A percentile compares a stretch with the other conserved stretches of the same genome.
phyloP scores from a whole-genome alignment of 352 stramenopile genomes.

The Globisporangium cylindrosporum region DNA sequence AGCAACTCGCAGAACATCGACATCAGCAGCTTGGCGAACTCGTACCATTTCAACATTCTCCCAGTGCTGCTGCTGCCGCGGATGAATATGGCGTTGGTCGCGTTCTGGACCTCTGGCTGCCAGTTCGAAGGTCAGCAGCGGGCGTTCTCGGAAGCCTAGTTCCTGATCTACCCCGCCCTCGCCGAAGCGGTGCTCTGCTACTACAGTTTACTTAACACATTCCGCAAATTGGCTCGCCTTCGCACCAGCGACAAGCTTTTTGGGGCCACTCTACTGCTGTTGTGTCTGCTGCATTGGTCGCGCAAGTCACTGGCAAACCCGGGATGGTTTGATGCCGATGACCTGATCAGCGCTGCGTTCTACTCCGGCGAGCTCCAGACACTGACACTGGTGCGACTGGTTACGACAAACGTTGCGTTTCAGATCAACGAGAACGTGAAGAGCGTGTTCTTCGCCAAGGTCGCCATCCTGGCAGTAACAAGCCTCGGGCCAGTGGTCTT shows the following conservation, averaged over 20 bases:
- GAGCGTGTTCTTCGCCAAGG: neutral
- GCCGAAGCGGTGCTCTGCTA: neutral
- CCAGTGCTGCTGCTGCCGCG: neutral
- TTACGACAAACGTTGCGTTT: neutral
- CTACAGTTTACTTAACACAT: neutral
- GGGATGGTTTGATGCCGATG: neutral
- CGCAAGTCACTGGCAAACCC: neutral
- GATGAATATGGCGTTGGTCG: neutral
- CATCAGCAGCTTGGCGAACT: neutral
- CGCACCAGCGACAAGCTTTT: neutral
- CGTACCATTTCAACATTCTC: neutral
- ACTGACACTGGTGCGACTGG: neutral
- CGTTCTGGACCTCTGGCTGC: neutral
- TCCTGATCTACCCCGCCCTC: neutral
- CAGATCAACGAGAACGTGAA: neutral
- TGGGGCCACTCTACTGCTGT: neutral
- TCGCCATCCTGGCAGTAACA: neutral
- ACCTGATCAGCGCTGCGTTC: neutral
- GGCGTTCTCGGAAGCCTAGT: neutral
- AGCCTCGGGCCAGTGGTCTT: neutral
- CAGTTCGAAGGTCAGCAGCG: neutral
- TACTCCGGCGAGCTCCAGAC: neutral
- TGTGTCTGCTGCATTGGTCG: neutral
- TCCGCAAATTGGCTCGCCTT: neutral
- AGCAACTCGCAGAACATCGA: neutral